Conservation (phyloP, 805 yeast species). For the Myxozyma vanderwaltii region DNA sequence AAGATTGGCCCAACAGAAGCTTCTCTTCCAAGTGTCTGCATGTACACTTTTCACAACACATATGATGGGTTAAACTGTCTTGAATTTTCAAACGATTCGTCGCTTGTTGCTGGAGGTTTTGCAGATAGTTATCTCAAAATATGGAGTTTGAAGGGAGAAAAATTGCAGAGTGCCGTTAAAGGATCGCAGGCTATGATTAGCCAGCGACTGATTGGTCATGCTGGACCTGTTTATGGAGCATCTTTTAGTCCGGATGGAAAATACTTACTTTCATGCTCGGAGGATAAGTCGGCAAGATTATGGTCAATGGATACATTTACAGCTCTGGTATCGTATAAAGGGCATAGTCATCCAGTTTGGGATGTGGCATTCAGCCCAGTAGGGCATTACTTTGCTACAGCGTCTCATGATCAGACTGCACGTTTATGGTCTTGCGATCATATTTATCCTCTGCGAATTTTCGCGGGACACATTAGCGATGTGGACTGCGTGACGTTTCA, state of each 20-base stretch:
- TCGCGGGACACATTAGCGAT: conserved; percentile 96
- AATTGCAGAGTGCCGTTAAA: conserved; percentile 45
- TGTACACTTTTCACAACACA: conserved; percentile 97
- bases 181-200: conserved; percentile 34
- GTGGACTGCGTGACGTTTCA: conserved; percentile 94
- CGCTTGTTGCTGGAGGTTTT: conserved; percentile 90
- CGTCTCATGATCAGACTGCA: conserved; percentile 96
- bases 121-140: conserved; percentile 87
- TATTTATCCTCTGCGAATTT: conserved; percentile 90
- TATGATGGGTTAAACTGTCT: conserved; percentile 83
- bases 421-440: conserved; percentile 98
- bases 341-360: conserved; percentile 97
- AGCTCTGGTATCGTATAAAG: conserved; percentile 88
- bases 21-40: conserved; percentile 88
- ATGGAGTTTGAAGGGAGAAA: conserved; percentile 93
- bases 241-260: conserved; percentile 89
- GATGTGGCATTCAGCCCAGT: conserved; percentile 92
- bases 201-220: conserved; percentile 78
- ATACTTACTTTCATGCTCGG: conserved; percentile 78
- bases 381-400: conserved; percentile 98
- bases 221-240: conserved; percentile 90
- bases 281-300: conserved; percentile 85
- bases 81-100: conserved; percentile 83
- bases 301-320: conserved; percentile 95
- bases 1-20: conserved; percentile 68